These are phyloP conservation scores for Epichloe elymi DNA, from an alignment of 2,329 filamentous ascomycete genomes.

Conservation along the genomic window DNA sequence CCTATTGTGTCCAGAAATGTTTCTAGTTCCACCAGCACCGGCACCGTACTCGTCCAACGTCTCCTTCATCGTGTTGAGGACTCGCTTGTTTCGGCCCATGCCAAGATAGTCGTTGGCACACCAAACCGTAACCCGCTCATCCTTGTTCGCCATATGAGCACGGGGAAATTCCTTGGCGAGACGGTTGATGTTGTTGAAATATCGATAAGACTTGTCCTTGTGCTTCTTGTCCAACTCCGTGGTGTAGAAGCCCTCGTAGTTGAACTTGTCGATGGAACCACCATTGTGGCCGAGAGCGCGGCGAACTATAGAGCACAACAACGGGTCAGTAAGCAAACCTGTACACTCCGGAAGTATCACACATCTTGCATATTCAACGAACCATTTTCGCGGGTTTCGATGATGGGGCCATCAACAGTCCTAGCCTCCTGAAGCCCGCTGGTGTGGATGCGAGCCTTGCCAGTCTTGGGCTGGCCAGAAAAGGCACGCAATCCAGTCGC, in stretches of 20 bases:
- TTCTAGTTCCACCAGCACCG: conserved; percentile 87
- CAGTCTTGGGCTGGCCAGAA: conserved; percentile 35
- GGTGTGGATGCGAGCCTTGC: conserved; percentile 70
- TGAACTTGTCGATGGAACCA: conserved; percentile 47
- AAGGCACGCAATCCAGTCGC: conserved; percentile 38
- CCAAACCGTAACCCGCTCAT: conserved; percentile 92
- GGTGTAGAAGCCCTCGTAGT: conserved; percentile 85
- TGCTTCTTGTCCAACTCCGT: conserved; percentile 94
- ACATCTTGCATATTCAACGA: conserved; percentile 11
- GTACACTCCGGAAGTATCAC: not conserved
- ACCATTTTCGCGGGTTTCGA: conserved; percentile 38
- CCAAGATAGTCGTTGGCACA: conserved; percentile 98
- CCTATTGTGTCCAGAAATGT: conserved; percentile 95
- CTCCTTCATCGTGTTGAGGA: conserved; percentile 85
- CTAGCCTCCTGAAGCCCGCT: conserved; percentile 65
- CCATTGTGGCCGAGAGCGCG: not conserved
- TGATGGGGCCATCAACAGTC: conserved; percentile 50
- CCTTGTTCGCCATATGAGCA: conserved; percentile 73
- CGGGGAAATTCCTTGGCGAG: conserved; percentile 91
- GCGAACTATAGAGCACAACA: not conserved
- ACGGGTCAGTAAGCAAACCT: not conserved
- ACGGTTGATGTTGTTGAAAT: conserved; percentile 99
- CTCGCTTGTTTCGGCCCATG: conserved; percentile 84
- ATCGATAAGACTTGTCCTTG: conserved; percentile 98
- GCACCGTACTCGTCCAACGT: conserved; percentile 91